Evolutionary conservation across 2,329 filamentous ascomycete genomes (phyloP), one percentile per base, ranked within the genome.

Genomic region (Paraconiothyrium brasiliense): DNA sequence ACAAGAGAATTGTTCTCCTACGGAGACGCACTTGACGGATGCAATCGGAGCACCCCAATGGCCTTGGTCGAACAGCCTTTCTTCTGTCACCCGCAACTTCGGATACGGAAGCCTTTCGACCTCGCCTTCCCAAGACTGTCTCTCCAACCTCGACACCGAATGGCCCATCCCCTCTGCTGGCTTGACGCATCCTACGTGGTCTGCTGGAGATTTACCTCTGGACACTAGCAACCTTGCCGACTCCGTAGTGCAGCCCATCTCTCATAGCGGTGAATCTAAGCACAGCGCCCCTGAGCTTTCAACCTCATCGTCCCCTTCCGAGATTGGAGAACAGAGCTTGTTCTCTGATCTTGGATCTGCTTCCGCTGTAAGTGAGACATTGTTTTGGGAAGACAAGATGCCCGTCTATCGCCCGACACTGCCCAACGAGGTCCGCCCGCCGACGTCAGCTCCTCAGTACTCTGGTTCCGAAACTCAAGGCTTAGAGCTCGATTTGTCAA

Each of bases 201-300:
- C 77, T 52, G 76, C 79, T 57, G 73, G 73, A 4, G 79, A 81
- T 59, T 73, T 81, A 35, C 79, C 79, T 7, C 66, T 81, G 14
- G 73, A 77, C 51, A 73, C 78, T n/a, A 76, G 66, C 61, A 78
- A 78, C 64, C 69, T 79, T 41, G 71, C 63, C 41, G 71, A 78
- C 51, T 72, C 65, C 44, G 65, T 77, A 58, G 61, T 73, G 2
- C 77, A 80, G 63, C 77, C 77, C 2, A 74, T 77, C 14, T 80
- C 78, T 10, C 76, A 79, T 49, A 80, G 77, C 57, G 78, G 78
- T 27, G 78, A 80, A 61, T 80, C 78, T 0, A 78, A 75, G 54
- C 73, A 76, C 48, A 79, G 78, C 62, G 73, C 72, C 14, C 78
- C 78, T 32, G 77, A 77, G 32, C 73, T 80, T n/a, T 73, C 71